Evolutionary conservation across 2,329 filamentous ascomycete species (phyloP), one percentile per base, ranked within the genome.

Genomic region (Chrysoporthe cubensis): DNA sequence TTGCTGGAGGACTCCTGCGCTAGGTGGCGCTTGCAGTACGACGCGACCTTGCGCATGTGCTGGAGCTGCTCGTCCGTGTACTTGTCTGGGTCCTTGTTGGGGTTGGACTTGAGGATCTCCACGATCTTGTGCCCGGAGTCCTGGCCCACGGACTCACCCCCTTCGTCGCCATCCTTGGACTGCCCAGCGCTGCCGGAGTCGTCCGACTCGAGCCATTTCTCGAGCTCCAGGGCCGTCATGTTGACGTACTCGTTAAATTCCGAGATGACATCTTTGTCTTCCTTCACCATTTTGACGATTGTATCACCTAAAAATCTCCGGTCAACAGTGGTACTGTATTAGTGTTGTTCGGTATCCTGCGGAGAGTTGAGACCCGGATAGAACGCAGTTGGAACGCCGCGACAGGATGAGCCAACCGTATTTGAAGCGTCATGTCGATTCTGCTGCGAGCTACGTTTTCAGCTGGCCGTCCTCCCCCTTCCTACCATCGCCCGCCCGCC

Each of bases 221-320:
- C 82, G 18, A 91, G 82, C 70, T 90, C 88, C 1, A 81, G 76
- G 1, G 87, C 80, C 13, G 81, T 84, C 88, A 91, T 90, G 76
- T 91, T 91, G 75, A 91, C 87, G 59, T 90, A 77, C 50, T 86
- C 82, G 70, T 90, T 90, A 81, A 90, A 91, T 74, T 91, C 88
- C 62, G 84, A 83, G 70, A 78, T 74, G 50, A 78, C 76, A 43
- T 77, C 74, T 2, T 76, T 72, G 54, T 71, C 66, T 68, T 71
- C 71, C 68, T 77, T 76, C 66, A 74, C 64, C 66, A 69, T 69
- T 7, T 61, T 69, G 64, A 21, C 48, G 61, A 4, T 52, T 5
- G 34, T 40, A 16, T 14, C 37, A 54, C 21, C 26, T 6, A 21
- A 18, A 8, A 14, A 13, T 2, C 3, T 32, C 18, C 18, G 54